Evolutionary conservation across 805 yeast species (phyloP).

Genomic region (Saccharomycodes ludwigii): DNA sequence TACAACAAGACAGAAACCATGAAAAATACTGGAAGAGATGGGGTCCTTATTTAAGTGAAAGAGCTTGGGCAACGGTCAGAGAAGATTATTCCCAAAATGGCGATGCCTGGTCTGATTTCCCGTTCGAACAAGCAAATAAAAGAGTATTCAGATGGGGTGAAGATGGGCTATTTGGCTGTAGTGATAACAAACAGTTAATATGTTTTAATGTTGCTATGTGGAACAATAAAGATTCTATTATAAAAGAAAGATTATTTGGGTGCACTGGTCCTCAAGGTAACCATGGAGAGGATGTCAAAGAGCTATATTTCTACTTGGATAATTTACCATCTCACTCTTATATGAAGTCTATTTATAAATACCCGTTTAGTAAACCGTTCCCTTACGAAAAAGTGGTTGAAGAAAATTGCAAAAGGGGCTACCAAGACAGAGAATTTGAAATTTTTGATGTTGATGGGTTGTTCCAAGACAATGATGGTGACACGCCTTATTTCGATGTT

Average conservation of each 20-base stretch:
- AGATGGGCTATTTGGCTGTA: constrained; percentile 85
- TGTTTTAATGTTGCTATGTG: constrained; percentile 78
- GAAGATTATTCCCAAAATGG: constrained; percentile 83
- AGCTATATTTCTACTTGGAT: constrained; percentile 72
- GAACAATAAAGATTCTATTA: constrained; percentile 78
- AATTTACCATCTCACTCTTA: constrained; percentile 89
- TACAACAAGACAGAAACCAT: constrained; percentile 22
- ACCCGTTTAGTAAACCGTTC: constrained; percentile 65
- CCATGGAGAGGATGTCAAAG: constrained; percentile 94
- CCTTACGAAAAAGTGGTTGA: constrained; percentile 69
- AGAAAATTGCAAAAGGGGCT: constrained; percentile 52
- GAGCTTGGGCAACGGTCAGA: constrained; percentile 78
- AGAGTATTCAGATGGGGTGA: constrained; percentile 92
- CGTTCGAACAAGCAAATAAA: constrained; percentile 72
- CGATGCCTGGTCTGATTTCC: constrained; percentile 83
- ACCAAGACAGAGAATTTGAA: constrained; percentile 67
- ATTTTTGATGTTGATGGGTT: constrained; percentile 62
- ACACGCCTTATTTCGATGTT: constrained; percentile 69
- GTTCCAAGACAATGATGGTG: constrained; percentile 36
- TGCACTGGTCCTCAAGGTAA: constrained; percentile 88
- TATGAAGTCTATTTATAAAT: constrained; percentile 83
- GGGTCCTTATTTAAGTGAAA: constrained; percentile 85
- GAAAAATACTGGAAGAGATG: constrained; percentile 66
- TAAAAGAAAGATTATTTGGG: constrained; percentile 81
- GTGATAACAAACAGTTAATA: constrained; percentile 68